Percentiles rank a stretch among this genome's conserved stretches.
Evolutionary conservation across 805 yeast genomes (phyloP).

Genomic region (Candida pseudofarinosa): DNA sequence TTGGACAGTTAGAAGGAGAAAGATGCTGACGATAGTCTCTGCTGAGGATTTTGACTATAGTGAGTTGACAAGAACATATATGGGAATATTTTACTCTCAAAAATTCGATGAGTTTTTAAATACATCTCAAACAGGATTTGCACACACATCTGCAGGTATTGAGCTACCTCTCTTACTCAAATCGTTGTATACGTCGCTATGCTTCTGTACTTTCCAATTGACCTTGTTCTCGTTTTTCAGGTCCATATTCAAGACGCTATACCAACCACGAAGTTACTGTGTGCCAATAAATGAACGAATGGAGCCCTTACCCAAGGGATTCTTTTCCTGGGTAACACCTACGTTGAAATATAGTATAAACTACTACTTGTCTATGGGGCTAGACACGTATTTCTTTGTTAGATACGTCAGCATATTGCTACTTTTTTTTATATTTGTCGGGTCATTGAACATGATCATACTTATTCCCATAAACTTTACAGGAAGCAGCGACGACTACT

Average conservation of each 20-base stretch:
- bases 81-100: constrained; percentile 26
- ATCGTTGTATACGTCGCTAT: constrained; percentile 50
- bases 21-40: constrained; percentile 17
- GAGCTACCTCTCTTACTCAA: constrained; percentile 53
- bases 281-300: constrained; percentile 39
- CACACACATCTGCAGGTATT: constrained; percentile 56
- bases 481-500: constrained; percentile 26
- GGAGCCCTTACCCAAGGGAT: constrained; percentile 35
- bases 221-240: constrained; percentile 34
- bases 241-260: constrained; percentile 34
- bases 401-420: constrained; percentile 54
- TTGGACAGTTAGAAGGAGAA: background rate
- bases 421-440: constrained; percentile 48
- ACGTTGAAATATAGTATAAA: constrained; percentile 37
- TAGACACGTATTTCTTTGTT: constrained; percentile 73
- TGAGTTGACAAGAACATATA: constrained; percentile 23
- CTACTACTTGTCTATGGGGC: constrained; percentile 49
- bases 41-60: constrained; percentile 18
- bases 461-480: constrained; percentile 61
- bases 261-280: constrained; percentile 51
- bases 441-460: constrained; percentile 52
- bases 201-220: constrained; percentile 53
- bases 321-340: constrained; percentile 56
- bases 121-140: constrained; percentile 54
- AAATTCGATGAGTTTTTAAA: constrained; percentile 39